phyloP scores from a whole-genome alignment of 164 flowering plant species.

The Sedum album region DNA sequence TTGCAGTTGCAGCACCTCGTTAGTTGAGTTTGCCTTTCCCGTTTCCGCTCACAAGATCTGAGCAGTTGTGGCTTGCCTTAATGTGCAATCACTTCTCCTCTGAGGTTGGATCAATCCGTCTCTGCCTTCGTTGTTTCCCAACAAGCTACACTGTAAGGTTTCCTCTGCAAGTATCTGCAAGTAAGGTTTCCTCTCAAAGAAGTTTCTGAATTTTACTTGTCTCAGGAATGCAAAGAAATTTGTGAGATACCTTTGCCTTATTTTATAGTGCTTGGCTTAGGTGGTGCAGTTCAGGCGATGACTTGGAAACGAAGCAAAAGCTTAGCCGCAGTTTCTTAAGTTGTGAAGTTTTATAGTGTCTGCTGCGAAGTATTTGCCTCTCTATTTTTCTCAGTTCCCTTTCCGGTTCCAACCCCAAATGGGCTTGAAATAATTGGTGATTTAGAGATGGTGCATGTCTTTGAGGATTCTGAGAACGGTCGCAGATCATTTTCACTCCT shows the following conservation, averaged over 20 bases:
- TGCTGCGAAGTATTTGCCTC: neutral
- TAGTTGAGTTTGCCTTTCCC: neutral
- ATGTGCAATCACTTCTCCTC: neutral
- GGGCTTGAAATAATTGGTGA: neutral
- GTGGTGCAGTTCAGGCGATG: neutral
- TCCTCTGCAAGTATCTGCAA: neutral
- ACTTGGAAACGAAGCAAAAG: neutral
- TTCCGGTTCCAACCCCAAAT: neutral
- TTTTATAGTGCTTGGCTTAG: neutral
- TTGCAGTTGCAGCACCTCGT: neutral
- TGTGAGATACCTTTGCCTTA: neutral
- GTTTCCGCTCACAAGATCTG: neutral
- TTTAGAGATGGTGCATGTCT: neutral
- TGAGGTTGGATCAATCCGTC: conserved; percentile 6
- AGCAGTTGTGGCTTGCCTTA: neutral
- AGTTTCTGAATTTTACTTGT: neutral
- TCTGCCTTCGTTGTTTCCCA: conserved; percentile 13
- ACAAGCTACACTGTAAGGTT: conserved; percentile 5
- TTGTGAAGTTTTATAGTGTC: neutral
- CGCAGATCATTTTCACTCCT: neutral
- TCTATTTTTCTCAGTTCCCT: neutral
- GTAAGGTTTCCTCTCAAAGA: neutral
- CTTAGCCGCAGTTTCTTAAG: neutral
- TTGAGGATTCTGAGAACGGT: neutral
- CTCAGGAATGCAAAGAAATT: neutral